These are phyloP conservation scores for Inonotus obliquus DNA, from an alignment of 1,284 basidiomycete species.

Conservation along the genomic window DNA sequence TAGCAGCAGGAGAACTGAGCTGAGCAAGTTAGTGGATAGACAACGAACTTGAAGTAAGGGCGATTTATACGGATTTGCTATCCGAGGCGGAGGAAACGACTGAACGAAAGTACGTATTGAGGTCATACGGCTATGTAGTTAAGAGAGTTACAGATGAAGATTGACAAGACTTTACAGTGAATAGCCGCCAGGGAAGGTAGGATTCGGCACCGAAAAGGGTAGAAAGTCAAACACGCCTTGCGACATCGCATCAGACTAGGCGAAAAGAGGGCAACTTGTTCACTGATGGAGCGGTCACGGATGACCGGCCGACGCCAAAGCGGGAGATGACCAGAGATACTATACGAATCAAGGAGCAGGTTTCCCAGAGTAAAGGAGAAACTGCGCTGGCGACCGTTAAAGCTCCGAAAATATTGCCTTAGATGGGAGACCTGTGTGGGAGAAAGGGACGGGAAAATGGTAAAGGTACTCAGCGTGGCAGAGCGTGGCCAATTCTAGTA, in stretches of 20 bases:
- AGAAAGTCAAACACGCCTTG: constrained; percentile 12
- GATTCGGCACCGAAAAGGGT: constrained; percentile 14
- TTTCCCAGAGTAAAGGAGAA: constrained; percentile 11
- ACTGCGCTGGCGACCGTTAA: constrained; percentile 10
- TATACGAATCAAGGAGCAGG: constrained; percentile 3
- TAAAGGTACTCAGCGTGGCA: background rate
- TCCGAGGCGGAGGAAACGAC: background rate
- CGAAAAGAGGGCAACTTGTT: constrained; percentile 1
- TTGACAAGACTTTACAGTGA: background rate
- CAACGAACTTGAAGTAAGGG: background rate
- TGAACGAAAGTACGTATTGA: background rate
- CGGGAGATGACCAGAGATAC: background rate
- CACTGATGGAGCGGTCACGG: background rate
- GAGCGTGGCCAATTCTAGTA: background rate
- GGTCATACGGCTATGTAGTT: background rate
- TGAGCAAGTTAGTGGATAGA: background rate
- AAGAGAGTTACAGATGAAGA: constrained; percentile 1
- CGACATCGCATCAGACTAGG: constrained; percentile 14
- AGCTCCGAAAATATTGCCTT: constrained; percentile 9
- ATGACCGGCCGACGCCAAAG: background rate
- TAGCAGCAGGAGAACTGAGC: background rate
- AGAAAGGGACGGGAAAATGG: background rate
- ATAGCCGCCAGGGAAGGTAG: background rate
- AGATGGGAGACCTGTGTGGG: background rate
- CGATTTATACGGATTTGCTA: background rate